Percentiles rank a stretch among this genome's conserved stretches.
Evolutionary conservation across 2,329 filamentous ascomycete genomes (phyloP).

Genomic region (Botrytis porri): DNA sequence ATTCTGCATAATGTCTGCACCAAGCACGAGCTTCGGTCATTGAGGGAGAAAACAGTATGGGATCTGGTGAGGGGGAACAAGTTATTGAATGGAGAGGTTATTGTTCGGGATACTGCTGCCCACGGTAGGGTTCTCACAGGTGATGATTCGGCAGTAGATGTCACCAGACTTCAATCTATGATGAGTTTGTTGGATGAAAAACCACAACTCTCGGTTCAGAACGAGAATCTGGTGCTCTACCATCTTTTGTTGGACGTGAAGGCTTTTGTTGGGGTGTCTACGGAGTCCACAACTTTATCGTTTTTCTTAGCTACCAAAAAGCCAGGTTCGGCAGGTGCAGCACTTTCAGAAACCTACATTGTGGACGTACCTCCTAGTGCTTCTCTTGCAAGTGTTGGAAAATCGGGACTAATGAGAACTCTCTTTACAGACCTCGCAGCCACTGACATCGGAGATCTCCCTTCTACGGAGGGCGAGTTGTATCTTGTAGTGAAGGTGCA

Average conservation of each 20-base stretch:
- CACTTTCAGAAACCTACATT: conserved; percentile 79
- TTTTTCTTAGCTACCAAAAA: conserved; percentile 75
- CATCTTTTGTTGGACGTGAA: conserved; percentile 82
- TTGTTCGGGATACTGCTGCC: conserved; percentile 84
- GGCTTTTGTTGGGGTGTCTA: conserved; percentile 72
- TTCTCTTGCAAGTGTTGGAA: conserved; percentile 61
- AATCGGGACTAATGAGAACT: conserved; percentile 71
- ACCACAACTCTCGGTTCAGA: conserved; percentile 60
- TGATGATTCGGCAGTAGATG: conserved; percentile 87
- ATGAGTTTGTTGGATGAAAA: conserved; percentile 91
- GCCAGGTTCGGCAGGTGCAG: conserved; percentile 58
- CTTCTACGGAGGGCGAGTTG: conserved; percentile 66
- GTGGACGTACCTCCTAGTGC: conserved; percentile 75
- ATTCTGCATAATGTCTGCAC: conserved; percentile 94
- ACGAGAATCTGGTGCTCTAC: conserved; percentile 70
- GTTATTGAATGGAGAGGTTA: conserved; percentile 87
- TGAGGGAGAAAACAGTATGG: conserved; percentile 93
- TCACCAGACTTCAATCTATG: conserved; percentile 86
- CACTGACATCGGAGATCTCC: conserved; percentile 52
- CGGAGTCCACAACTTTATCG: conserved; percentile 72
- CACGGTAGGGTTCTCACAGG: conserved; percentile 83
- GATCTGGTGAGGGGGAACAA: conserved; percentile 93
- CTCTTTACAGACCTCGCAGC: conserved; percentile 79
- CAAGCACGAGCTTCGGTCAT: conserved; percentile 70
- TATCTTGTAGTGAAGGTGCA: conserved; percentile 78